phyloP scores from a whole-genome alignment of 2,329 filamentous ascomycete genomes.

The Tolypocladium tundrense region DNA sequence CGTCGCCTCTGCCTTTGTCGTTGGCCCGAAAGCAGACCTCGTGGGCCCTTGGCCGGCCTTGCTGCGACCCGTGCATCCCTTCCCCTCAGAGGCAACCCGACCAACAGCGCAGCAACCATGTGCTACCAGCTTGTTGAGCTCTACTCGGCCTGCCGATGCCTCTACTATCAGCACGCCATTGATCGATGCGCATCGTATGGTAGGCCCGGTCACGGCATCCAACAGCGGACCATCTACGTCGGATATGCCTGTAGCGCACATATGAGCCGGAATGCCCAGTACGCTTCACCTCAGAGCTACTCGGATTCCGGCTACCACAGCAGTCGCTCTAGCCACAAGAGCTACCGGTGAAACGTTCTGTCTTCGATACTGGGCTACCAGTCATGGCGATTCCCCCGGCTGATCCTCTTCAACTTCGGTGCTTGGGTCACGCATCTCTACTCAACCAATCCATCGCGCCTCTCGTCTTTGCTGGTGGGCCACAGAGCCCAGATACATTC shows the following conservation, averaged over 20 bases:
- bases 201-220: conserved; percentile 58
- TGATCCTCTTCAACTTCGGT: conserved; percentile 32
- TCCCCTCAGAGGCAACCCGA: neutral
- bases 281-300: conserved; percentile 31
- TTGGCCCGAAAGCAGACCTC: conserved; percentile 1
- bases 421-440: conserved; percentile 40
- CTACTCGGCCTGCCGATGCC: conserved; percentile 77
- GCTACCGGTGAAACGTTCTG: conserved; percentile 42
- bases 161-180: conserved; percentile 80
- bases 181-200: conserved; percentile 73
- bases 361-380: conserved; percentile 39
- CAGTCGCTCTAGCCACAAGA: conserved; percentile 32
- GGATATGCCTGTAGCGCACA: conserved; percentile 60
- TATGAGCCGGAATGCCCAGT: conserved; percentile 24
- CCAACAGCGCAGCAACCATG: conserved; percentile 38
- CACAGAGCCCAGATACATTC: conserved; percentile 25
- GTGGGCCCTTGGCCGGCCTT: neutral
- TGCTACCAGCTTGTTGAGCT: conserved; percentile 80
- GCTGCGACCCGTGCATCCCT: neutral
- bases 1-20: neutral
- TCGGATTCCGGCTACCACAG: conserved; percentile 47
- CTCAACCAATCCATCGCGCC: conserved; percentile 35
- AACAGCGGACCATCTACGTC: conserved; percentile 69
- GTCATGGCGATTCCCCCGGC: conserved; percentile 27
- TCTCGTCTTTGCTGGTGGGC: conserved; percentile 38